These are phyloP conservation scores for Zangia roseola DNA, from an alignment of 768 basidiomycete genomes.

Conservation along the genomic window DNA sequence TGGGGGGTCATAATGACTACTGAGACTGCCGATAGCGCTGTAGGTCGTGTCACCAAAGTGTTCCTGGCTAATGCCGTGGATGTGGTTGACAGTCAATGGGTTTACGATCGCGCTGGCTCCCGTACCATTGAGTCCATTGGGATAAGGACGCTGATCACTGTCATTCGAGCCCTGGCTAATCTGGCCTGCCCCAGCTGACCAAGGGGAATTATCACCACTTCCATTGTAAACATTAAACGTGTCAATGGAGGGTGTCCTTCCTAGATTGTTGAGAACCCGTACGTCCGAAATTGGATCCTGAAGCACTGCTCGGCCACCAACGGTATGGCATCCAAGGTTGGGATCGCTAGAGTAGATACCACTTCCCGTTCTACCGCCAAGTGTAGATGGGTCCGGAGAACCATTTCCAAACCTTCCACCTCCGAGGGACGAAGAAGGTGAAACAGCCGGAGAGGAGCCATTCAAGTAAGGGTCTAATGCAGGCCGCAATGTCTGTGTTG, in stretches of 20 bases:
- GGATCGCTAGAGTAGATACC: conserved; percentile 39
- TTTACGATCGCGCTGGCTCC: conserved; percentile 18
- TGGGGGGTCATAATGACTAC: conserved; percentile 22
- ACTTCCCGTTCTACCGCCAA: conserved; percentile 46
- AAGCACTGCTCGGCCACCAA: conserved; percentile 37
- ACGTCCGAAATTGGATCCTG: conserved; percentile 43
- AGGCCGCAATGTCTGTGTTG: conserved; percentile 57
- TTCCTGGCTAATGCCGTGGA: conserved; percentile 28
- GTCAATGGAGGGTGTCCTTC: conserved; percentile 37
- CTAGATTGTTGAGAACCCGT: conserved; percentile 34
- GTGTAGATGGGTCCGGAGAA: conserved; percentile 66
- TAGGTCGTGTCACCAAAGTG: conserved; percentile 25
- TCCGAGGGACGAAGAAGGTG: conserved; percentile 72
- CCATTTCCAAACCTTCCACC: conserved; percentile 59
- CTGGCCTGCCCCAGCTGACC: conserved; percentile 33
- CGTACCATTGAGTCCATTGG: conserved; percentile 24
- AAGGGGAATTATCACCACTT: conserved; percentile 30
- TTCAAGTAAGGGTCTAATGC: conserved; percentile 63
- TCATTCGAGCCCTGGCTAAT: conserved; percentile 19
- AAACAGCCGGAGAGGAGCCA: conserved; percentile 59
- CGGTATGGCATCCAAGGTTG: conserved; percentile 33
- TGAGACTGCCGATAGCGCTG: conserved; percentile 20
- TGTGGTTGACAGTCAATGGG: conserved; percentile 18
- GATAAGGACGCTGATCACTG: conserved; percentile 23
- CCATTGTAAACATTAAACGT: conserved; percentile 38